phyloP scores from a whole-genome alignment of 75 land plant genomes.

The Cryptomeria japonica region DNA sequence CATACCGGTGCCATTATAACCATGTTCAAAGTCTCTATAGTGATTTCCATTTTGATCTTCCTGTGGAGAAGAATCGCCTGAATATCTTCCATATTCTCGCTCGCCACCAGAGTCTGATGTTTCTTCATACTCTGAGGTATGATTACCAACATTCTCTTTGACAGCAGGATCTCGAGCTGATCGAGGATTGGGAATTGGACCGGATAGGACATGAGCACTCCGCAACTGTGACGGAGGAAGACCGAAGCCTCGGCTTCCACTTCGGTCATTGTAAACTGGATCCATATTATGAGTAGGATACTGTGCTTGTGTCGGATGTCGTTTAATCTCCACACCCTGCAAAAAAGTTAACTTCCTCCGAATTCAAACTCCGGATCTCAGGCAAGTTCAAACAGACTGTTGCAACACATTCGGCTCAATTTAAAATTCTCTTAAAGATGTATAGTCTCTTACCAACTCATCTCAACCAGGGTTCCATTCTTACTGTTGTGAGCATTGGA shows the following conservation, averaged over 20 bases:
- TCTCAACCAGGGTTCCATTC: not conserved
- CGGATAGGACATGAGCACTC: constrained; percentile 54
- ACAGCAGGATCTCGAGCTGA: constrained; percentile 6
- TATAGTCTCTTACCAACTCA: not conserved
- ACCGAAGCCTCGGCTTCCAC: constrained; percentile 31
- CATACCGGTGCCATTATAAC: not conserved
- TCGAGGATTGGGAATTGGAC: constrained; percentile 23
- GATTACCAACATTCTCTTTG: constrained; percentile 25
- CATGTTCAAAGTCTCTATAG: not conserved
- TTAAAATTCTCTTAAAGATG: not conserved
- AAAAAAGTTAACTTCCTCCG: not conserved
- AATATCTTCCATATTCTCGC: constrained; percentile 69
- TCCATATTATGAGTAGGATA: constrained; percentile 6
- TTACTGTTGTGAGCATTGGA: not conserved
- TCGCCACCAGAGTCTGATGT: constrained; percentile 56
- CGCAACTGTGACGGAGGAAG: constrained; percentile 56
- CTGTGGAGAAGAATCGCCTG: constrained; percentile 78
- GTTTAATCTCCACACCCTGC: constrained; percentile 16
- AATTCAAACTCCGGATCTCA: not conserved
- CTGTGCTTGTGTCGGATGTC: not conserved
- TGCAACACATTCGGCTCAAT: not conserved
- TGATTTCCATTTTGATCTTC: constrained; percentile 11
- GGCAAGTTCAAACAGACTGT: not conserved
- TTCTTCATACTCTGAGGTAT: constrained; percentile 49
- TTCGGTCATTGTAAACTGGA: constrained; percentile 12